Percentiles rank a stretch among this genome's conserved stretches.
These are phyloP conservation scores for Phylloporus rhodoxanthus DNA, from an alignment of 768 basidiomycete species.

Conservation along the genomic window DNA sequence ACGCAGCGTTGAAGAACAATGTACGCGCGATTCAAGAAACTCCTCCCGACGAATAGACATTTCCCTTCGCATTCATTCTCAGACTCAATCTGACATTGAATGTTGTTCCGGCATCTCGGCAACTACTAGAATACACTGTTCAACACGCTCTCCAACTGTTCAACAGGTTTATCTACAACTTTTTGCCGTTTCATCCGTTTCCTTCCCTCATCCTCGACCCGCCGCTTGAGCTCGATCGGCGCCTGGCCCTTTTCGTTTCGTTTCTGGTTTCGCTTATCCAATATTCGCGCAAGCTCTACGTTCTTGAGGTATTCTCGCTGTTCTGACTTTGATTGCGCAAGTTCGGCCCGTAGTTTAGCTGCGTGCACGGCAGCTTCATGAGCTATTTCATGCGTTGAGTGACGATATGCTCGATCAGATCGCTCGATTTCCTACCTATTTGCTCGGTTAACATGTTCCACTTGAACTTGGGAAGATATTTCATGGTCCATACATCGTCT, in stretches of 20 bases:
- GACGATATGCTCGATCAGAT: neutral
- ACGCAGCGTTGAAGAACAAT: slow-evolving; percentile 37
- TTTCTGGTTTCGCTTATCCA: slow-evolving; percentile 73
- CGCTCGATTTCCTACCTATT: slow-evolving; percentile 67
- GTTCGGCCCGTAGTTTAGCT: slow-evolving; percentile 85
- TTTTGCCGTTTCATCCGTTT: slow-evolving; percentile 15
- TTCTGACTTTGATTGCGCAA: slow-evolving; percentile 81
- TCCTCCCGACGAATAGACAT: slow-evolving; percentile 9
- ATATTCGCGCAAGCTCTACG: slow-evolving; percentile 84
- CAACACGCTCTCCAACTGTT: slow-evolving; percentile 41
- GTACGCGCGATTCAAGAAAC: slow-evolving; percentile 59
- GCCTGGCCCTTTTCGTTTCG: slow-evolving; percentile 55
- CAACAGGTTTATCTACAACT: slow-evolving; percentile 2
- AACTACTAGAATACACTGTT: slow-evolving; percentile 45
- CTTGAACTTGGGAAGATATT: slow-evolving; percentile 95
- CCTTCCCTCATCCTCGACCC: slow-evolving; percentile 3
- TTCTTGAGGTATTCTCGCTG: slow-evolving; percentile 91
- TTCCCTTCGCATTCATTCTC: slow-evolving; percentile 16
- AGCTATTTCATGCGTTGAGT: slow-evolving; percentile 43
- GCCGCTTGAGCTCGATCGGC: slow-evolving; percentile 28
- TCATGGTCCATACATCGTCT: slow-evolving; percentile 99
- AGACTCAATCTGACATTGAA: slow-evolving; percentile 21
- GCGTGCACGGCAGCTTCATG: slow-evolving; percentile 87
- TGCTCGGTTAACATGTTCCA: slow-evolving; percentile 99
- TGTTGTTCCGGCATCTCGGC: slow-evolving; percentile 11